A percentile compares a stretch with the other conserved stretches of the same genome.
These are phyloP conservation scores for Mycena epipterygia DNA, from an alignment of 768 basidiomycete species.

Conservation along the genomic window DNA sequence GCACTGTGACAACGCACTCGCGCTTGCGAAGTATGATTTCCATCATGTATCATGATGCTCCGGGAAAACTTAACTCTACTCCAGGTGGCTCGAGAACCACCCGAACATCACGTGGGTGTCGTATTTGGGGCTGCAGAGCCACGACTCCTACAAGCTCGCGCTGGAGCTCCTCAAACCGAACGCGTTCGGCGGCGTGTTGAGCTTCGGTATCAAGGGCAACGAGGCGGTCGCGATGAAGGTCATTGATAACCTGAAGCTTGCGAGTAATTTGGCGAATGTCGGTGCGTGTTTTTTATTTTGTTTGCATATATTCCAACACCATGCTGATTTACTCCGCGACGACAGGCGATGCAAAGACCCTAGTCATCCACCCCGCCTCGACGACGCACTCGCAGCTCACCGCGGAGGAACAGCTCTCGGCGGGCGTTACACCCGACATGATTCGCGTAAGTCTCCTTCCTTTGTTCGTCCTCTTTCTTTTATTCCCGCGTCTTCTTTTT, in stretches of 20 bases:
- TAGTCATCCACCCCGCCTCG: slow-evolving; percentile 83
- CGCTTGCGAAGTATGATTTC: slow-evolving; percentile 65
- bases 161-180: slow-evolving; percentile 66
- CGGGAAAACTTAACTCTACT: not conserved
- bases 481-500: too few relatives aligned
- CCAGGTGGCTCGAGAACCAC: slow-evolving; percentile 72
- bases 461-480: too few relatives aligned
- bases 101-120: slow-evolving; percentile 81
- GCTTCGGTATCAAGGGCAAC: slow-evolving; percentile 82
- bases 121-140: slow-evolving; percentile 77
- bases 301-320: too few relatives aligned
- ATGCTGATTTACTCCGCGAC: too few relatives aligned
- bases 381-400: slow-evolving; percentile 84
- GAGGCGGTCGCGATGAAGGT: slow-evolving; percentile 65
- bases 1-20: slow-evolving; percentile 79
- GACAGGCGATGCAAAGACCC: slow-evolving; percentile 77
- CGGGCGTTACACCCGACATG: slow-evolving; percentile 83
- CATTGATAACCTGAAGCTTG: slow-evolving; percentile 79
- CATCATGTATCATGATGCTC: too few relatives aligned
- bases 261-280: slow-evolving; percentile 81
- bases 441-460: slow-evolving; percentile 70
- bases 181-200: slow-evolving; percentile 80
- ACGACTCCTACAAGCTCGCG: slow-evolving; percentile 73
- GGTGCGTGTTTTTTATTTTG: slow-evolving; percentile 53
- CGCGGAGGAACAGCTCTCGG: slow-evolving; percentile 67